A percentile compares a stretch with the other conserved stretches of the same genome.
phyloP scores from a whole-genome alignment of 768 basidiomycete species.

The Trametes meyenii region DNA sequence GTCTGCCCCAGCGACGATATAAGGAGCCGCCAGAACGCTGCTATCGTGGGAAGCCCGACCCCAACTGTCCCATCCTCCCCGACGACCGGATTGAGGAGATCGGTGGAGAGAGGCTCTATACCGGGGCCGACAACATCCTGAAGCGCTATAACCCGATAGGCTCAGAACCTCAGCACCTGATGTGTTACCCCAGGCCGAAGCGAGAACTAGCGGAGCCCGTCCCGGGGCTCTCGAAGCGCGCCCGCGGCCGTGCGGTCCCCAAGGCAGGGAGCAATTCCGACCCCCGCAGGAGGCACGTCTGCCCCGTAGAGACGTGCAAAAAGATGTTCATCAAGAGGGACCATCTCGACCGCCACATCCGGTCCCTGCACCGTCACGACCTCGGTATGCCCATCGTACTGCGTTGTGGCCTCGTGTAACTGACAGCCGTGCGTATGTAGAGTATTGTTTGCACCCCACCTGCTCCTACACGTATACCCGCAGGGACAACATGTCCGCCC shows the following conservation, averaged over 20 bases:
- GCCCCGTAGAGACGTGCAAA: conserved; percentile 69
- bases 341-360: conserved; percentile 80
- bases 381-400: conserved; percentile 27
- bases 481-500: conserved; percentile 77
- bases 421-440: conserved; percentile 44
- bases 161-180: neutral
- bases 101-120: neutral
- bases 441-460: conserved; percentile 55
- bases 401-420: neutral
- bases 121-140: neutral
- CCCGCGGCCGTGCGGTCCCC: conserved; percentile 52
- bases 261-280: conserved; percentile 29
- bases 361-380: conserved; percentile 79
- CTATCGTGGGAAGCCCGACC: neutral
- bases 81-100: neutral
- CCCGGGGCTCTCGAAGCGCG: conserved; percentile 53
- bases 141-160: conserved; percentile 25
- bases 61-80: neutral
- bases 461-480: conserved; percentile 76
- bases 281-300: conserved; percentile 55
- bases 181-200: neutral
- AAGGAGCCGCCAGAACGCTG: neutral
- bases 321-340: conserved; percentile 81
- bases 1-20: conserved; percentile 8
- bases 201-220: conserved; percentile 31